Percentiles rank a stretch among this genome's conserved stretches.
These are phyloP conservation scores for Thalassiosira mediterranea DNA, from an alignment of 352 stramenopile species.

Conservation along the genomic window DNA sequence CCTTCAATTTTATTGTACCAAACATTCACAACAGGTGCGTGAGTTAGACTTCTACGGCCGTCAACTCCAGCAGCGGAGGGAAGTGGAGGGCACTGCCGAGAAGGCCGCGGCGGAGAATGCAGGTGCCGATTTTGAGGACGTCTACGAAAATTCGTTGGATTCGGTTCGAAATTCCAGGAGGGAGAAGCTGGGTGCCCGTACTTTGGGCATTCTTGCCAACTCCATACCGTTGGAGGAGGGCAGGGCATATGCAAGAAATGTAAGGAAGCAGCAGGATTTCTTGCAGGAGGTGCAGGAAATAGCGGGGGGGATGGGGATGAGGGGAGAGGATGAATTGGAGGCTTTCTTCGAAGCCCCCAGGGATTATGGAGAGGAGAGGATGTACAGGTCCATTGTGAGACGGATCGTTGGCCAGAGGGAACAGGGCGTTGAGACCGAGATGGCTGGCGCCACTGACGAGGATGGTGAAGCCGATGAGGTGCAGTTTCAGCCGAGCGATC, in stretches of 20 bases:
- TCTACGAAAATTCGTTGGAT: conserved; percentile 20
- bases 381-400: conserved; percentile 41
- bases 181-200: conserved; percentile 17
- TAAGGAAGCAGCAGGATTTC: conserved; percentile 21
- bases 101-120: background rate
- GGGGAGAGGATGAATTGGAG: conserved; percentile 28
- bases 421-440: background rate
- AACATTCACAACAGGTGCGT: too few relatives aligned
- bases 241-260: conserved; percentile 7
- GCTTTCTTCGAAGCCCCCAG: conserved; percentile 39
- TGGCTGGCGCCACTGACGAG: background rate
- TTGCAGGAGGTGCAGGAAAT: conserved; percentile 26
- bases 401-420: conserved; percentile 28
- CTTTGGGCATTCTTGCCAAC: conserved; percentile 40
- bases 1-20: too few relatives aligned
- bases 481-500: background rate
- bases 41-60: conserved; percentile 24
- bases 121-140: conserved; percentile 15
- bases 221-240: conserved; percentile 39
- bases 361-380: conserved; percentile 24
- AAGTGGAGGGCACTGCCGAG: background rate
- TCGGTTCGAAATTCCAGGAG: conserved; percentile 30
- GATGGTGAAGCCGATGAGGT: conserved; percentile 19
- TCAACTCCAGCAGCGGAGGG: background rate
- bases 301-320: background rate